These are phyloP conservation scores for Ormosia emarginata DNA, from an alignment of 306 rosid species.

Conservation along the genomic window DNA sequence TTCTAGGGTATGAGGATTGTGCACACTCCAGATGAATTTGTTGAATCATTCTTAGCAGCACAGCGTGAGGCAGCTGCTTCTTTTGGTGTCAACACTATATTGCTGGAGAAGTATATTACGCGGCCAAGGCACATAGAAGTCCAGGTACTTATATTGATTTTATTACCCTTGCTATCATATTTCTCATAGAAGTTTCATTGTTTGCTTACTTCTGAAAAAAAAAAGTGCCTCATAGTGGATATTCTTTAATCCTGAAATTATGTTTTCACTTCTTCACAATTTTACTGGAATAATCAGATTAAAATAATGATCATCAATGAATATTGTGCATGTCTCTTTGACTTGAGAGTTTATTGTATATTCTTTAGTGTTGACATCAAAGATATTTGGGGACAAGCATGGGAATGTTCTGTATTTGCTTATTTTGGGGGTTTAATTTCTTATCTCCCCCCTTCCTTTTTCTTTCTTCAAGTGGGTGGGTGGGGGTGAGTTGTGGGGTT, in stretches of 20 bases:
- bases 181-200: constrained; percentile 5
- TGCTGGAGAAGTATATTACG: constrained; percentile 93
- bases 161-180: neutral
- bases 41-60: constrained; percentile 88
- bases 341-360: constrained; percentile 5
- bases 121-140: constrained; percentile 98
- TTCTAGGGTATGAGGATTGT: constrained; percentile 99
- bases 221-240: neutral
- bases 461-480: neutral
- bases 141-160: constrained; percentile 62
- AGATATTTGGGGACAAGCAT: constrained; percentile 95
- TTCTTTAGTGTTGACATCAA: constrained; percentile 30
- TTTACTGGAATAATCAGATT: neutral
- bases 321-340: neutral
- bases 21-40: constrained; percentile 77
- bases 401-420: constrained; percentile 87
- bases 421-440: constrained; percentile 16
- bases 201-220: constrained; percentile 19
- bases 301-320: neutral
- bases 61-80: constrained; percentile 99
- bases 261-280: constrained; percentile 6
- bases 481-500: neutral
- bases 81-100: constrained; percentile 79
- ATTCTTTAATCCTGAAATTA: constrained; percentile 4
- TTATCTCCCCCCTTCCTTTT: neutral